phyloP scores from a whole-genome alignment of 129 eudicot genomes.

The Tagetes patula region DNA sequence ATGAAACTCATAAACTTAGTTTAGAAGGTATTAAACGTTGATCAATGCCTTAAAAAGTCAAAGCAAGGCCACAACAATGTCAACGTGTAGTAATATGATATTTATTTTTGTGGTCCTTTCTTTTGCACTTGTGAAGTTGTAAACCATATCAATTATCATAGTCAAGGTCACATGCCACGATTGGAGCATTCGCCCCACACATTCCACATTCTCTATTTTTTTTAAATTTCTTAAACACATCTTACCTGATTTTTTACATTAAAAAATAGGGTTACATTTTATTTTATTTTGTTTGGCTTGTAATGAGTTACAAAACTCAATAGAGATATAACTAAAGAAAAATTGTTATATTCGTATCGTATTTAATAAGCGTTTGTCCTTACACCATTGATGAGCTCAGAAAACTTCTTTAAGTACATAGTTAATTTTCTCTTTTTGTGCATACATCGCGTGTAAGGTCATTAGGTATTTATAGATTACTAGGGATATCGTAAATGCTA shows the following conservation, averaged over 20 bases:
- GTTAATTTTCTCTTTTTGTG: no score
- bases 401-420: no score
- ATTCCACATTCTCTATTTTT: background rate
- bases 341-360: no score
- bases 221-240: background rate
- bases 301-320: no score
- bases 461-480: no score
- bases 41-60: conserved; percentile 8
- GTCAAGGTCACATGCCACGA: conserved; percentile 16
- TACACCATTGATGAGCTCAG: no score
- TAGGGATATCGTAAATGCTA: no score
- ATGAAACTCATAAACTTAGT: background rate
- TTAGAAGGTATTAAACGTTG: background rate
- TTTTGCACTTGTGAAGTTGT: background rate
- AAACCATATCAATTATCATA: background rate
- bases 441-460: no score
- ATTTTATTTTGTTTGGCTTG: background rate
- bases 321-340: no score
- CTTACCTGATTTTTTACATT: background rate
- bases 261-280: background rate
- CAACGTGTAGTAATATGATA: background rate
- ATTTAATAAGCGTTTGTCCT: no score
- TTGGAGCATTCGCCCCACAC: background rate
- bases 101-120: conserved; percentile 6
- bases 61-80: conserved; percentile 10